A percentile compares a stretch with the other conserved stretches of the same genome.
Evolutionary conservation across 805 yeast genomes (phyloP).

Genomic region (Saturnispora dispora): DNA sequence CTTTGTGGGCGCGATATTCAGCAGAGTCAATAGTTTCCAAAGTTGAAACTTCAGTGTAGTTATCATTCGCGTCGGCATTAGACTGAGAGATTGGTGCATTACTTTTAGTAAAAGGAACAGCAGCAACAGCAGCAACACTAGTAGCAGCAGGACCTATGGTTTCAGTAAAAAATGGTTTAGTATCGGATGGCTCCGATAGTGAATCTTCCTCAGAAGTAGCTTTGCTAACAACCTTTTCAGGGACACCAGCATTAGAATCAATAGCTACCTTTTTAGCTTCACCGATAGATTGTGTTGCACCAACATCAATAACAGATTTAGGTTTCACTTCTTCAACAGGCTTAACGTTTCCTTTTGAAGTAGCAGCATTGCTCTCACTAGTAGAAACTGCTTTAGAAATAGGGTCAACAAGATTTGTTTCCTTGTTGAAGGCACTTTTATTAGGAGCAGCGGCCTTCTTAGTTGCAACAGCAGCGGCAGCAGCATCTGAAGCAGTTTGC

Average conservation of each 20-base stretch:
- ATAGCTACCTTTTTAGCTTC: constrained; percentile 9
- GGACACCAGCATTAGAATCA: constrained; percentile 1
- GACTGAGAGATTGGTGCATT: background rate
- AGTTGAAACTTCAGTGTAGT: constrained; percentile 28
- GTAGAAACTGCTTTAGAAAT: background rate
- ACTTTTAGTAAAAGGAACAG: background rate
- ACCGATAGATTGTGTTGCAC: background rate
- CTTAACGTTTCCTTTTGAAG: background rate
- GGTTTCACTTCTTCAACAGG: background rate
- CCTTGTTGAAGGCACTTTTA: background rate
- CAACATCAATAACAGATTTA: background rate
- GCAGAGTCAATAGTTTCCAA: constrained; percentile 42
- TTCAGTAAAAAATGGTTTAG: constrained; percentile 27
- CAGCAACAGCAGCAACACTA: constrained; percentile 4
- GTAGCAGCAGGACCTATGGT: constrained; percentile 15
- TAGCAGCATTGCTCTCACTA: background rate
- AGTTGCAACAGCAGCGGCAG: constrained; percentile 7
- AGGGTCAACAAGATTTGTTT: background rate
- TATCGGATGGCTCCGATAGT: constrained; percentile 16
- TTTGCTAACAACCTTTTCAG: constrained; percentile 2
- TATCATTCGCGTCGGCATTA: constrained; percentile 10
- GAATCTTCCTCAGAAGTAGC: constrained; percentile 14
- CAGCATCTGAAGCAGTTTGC: constrained; percentile 8
- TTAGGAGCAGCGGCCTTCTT: background rate
- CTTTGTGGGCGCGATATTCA: constrained; percentile 37